These are phyloP conservation scores for Agrocybe chaxingu DNA, from an alignment of 768 basidiomycete species.

Conservation along the genomic window DNA sequence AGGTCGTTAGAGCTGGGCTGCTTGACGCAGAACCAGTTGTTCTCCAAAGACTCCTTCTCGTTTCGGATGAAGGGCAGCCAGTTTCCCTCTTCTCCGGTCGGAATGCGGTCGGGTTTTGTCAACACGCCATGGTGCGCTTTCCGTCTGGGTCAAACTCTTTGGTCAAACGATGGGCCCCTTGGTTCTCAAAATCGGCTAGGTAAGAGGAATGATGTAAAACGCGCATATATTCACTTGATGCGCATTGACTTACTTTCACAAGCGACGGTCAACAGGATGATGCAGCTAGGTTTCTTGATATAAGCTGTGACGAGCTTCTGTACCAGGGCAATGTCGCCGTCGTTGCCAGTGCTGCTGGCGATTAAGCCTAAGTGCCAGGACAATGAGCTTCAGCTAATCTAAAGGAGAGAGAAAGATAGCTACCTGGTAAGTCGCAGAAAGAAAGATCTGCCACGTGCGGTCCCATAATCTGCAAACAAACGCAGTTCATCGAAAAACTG, in stretches of 20 bases:
- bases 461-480: constrained; percentile 58
- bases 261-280: constrained; percentile 55
- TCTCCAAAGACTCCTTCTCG: constrained; percentile 45
- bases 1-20: constrained; percentile 51
- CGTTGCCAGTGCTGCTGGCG: constrained; percentile 45
- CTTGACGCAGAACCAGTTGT: constrained; percentile 61
- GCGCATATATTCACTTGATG: too few relatives aligned
- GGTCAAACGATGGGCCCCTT: constrained; percentile 65
- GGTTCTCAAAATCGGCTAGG: constrained; percentile 79
- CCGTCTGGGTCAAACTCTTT: constrained; percentile 60
- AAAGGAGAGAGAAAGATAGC: neutral
- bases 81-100: constrained; percentile 44
- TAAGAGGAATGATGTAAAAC: neutral
- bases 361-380: constrained; percentile 48
- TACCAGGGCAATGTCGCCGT: constrained; percentile 59
- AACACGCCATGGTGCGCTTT: constrained; percentile 65
- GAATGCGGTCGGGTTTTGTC: constrained; percentile 48
- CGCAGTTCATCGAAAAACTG: constrained; percentile 54
- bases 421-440: constrained; percentile 63
- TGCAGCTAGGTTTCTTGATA: constrained; percentile 60
- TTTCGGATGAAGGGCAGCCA: constrained; percentile 62
- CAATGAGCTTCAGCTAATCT: neutral
- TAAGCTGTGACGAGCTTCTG: constrained; percentile 54
- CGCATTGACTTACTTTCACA: constrained; percentile 51
- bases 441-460: constrained; percentile 59